A percentile compares a stretch with the other conserved stretches of the same genome.
Evolutionary conservation across 345 rosid species (phyloP).

Genomic region (Corchorus olitorius): DNA sequence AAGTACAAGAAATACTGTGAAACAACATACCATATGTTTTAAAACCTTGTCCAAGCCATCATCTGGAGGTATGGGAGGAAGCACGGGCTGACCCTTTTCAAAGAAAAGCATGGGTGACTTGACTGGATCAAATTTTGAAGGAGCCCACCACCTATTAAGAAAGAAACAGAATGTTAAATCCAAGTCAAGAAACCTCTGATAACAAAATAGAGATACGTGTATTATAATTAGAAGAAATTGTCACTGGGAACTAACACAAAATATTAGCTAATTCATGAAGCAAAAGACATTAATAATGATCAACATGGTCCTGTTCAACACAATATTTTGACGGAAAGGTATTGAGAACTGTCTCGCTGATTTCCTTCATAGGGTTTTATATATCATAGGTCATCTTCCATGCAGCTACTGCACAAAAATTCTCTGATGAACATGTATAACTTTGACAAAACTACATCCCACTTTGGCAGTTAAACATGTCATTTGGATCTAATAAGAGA

Average conservation of each 20-base stretch:
- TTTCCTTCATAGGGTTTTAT: too few relatives aligned
- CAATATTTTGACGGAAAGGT: too few relatives aligned
- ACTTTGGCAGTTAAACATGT: not conserved
- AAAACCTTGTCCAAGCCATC: slow-evolving; percentile 76
- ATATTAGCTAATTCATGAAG: not conserved
- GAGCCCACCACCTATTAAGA: slow-evolving; percentile 88
- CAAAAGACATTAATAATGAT: not conserved
- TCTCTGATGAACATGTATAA: not conserved
- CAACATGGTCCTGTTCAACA: too few relatives aligned
- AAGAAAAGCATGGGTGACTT: slow-evolving; percentile 95
- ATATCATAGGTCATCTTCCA: too few relatives aligned
- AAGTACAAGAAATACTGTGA: not conserved
- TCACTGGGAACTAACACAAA: not conserved
- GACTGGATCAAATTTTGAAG: slow-evolving; percentile 83
- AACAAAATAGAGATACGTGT: not conserved
- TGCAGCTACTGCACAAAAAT: not conserved
- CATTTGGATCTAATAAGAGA: not conserved
- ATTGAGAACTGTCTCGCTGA: too few relatives aligned
- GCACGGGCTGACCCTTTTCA: slow-evolving; percentile 60
- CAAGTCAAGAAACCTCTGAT: not conserved
- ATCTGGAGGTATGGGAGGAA: slow-evolving; percentile 69
- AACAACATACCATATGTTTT: slow-evolving; percentile 58
- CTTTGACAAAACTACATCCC: not conserved
- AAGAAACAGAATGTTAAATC: slow-evolving; percentile 19
- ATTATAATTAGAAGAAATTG: slow-evolving; percentile 10